Evolutionary conservation across 2,329 filamentous ascomycete species (phyloP).

Genomic region (Epichloe hybrida): DNA sequence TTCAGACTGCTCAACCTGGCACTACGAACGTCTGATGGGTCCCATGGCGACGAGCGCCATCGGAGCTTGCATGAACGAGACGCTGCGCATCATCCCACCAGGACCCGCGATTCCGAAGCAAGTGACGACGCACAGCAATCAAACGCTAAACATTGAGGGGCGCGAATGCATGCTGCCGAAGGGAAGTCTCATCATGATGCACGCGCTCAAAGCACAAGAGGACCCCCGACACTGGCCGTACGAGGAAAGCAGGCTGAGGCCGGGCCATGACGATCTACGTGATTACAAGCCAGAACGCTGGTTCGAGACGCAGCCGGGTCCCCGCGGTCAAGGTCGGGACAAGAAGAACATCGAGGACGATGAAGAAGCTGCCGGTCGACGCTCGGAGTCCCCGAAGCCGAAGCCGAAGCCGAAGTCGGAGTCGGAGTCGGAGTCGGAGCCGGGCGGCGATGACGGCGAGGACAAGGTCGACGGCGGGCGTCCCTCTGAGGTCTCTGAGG

Average conservation of each 20-base stretch:
- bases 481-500: no score
- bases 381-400: constrained; percentile 14
- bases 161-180: constrained; percentile 43
- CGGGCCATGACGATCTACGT: constrained; percentile 41
- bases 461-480: constrained; percentile 39
- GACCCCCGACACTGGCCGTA: constrained; percentile 66
- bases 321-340: constrained; percentile 4
- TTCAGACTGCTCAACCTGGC: constrained; percentile 48
- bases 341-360: constrained; percentile 4
- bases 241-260: constrained; percentile 28
- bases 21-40: constrained; percentile 54
- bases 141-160: constrained; percentile 47
- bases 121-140: constrained; percentile 32
- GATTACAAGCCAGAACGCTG: constrained; percentile 63
- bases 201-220: constrained; percentile 42
- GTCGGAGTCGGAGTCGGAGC: constrained; percentile 9
- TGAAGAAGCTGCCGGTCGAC: background rate
- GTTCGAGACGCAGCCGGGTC: constrained; percentile 31
- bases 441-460: constrained; percentile 15
- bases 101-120: constrained; percentile 61
- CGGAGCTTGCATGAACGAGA: constrained; percentile 67
- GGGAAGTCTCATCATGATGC: constrained; percentile 41
- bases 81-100: constrained; percentile 58
- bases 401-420: constrained; percentile 12
- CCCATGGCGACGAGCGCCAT: constrained; percentile 54